A percentile compares a stretch with the other conserved stretches of the same genome.
phyloP scores from a whole-genome alignment of 495 filamentous ascomycete genomes.

The Penicillium manginii region DNA sequence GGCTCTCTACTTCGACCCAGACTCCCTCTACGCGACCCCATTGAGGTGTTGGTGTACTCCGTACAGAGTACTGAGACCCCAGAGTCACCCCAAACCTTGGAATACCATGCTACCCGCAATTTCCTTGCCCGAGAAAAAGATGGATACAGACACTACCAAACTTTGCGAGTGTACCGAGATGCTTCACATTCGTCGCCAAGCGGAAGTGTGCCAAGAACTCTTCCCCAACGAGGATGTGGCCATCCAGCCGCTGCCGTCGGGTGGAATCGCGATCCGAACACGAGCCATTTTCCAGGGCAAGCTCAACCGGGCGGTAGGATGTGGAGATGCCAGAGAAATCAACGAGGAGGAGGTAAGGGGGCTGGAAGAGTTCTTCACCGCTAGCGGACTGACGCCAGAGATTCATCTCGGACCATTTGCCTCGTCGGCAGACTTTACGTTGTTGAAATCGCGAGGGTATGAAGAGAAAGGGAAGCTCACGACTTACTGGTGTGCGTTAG shows the following conservation, averaged over 20 bases:
- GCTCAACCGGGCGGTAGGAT: conserved; percentile 21
- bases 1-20: too few relatives aligned
- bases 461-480: conserved; percentile 7
- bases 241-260: conserved; percentile 5
- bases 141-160: conserved; percentile 1
- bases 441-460: conserved; percentile 13
- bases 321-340: conserved; percentile 6
- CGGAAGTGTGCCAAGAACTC: conserved; percentile 13
- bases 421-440: neutral
- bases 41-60: too few relatives aligned
- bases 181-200: conserved; percentile 21
- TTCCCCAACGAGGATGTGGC: conserved; percentile 9
- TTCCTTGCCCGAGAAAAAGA: neutral
- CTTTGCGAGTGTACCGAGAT: conserved; percentile 16
- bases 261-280: conserved; percentile 19
- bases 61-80: too few relatives aligned
- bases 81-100: too few relatives aligned
- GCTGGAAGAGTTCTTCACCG: conserved; percentile 13
- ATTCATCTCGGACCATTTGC: conserved; percentile 21
- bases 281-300: conserved; percentile 15
- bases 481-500: conserved; percentile 13
- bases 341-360: conserved; percentile 7
- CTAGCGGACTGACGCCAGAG: conserved; percentile 11
- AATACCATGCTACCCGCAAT: neutral
- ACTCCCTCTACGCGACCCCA: too few relatives aligned